Evolutionary conservation across 805 yeast genomes (phyloP), one percentile per base, ranked within the genome.

Genomic region (Pichia ethanolica): DNA sequence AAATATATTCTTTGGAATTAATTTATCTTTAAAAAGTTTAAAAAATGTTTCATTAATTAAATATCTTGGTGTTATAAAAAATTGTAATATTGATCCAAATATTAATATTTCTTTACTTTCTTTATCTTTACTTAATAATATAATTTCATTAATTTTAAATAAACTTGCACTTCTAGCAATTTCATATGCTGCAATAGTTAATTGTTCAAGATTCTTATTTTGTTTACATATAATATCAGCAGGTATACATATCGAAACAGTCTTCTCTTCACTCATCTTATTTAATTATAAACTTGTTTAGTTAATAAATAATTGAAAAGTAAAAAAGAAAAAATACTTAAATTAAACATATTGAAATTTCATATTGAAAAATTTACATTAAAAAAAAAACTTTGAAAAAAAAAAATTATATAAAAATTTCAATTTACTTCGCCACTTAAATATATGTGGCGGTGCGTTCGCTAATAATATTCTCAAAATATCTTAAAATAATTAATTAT

Each of bases 111-210:
- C 42, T n/a, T 35, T 38, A 30, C 35, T 35, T 8, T 47, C 56
- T 35, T 66, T 66, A 11, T 67, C 67, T 4, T 79, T 68, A 52
- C 86, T 86, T 57, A 87, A 71, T 1, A 90, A 70, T 4, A 89
- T 80, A 33, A 90, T 72, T 61, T 90, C 97, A 5, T 79, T 77
- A 6, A 87, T 88, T 47, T 80, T 76, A 63, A 74, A 89, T 1
- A 79, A 71, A 32, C 86, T 78, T 4, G 89, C 84, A 3, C 82
- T 79, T 58, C 84, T 79, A 11, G 96, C 90, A 13, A 90, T 73
- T 64, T 89, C 95, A 59, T 89, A 86, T 1, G 86, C 81, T 1
- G 80, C 72, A 50, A 77, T 71, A 0, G 95, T 89, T 12, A 80
- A 81, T 61, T 89, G 96, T 53, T 83, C 83, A 45, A 87, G 68